Conservation (phyloP, 257 asterid species). For the Przewalskia tangutica region DNA sequence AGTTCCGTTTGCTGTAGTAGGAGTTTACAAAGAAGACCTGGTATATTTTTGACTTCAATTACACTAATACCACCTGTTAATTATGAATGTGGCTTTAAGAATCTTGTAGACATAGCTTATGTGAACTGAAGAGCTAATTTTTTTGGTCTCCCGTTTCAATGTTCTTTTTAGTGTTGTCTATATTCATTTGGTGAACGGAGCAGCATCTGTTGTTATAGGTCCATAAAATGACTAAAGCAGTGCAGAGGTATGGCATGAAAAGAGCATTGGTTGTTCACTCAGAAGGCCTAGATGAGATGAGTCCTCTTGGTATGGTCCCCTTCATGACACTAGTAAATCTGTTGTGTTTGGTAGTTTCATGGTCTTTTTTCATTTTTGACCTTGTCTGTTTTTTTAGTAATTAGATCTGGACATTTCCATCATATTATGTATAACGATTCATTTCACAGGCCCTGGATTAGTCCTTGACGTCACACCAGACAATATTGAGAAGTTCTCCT, state of each 20-base stretch:
- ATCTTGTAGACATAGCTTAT: background rate
- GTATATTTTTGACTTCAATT: conserved; percentile 20
- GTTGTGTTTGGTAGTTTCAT: background rate
- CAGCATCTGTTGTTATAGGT: conserved; percentile 32
- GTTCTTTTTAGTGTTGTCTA: background rate
- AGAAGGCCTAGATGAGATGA: conserved; percentile 78
- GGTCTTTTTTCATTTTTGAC: too few species aligned
- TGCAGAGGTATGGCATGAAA: conserved; percentile 67
- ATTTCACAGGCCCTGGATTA: conserved; percentile 59
- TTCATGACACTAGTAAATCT: background rate
- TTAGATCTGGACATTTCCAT: background rate
- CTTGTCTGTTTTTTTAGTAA: background rate
- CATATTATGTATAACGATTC: background rate
- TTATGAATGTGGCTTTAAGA: background rate
- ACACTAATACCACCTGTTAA: background rate
- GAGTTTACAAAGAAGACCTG: conserved; percentile 63
- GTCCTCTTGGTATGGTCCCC: conserved; percentile 67
- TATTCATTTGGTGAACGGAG: background rate
- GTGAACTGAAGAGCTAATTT: background rate
- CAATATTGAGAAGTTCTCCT: conserved; percentile 47
- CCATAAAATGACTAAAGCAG: conserved; percentile 66
- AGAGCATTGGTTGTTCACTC: conserved; percentile 78
- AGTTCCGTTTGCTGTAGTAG: conserved; percentile 69
- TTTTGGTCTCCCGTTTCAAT: background rate
- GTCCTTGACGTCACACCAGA: conserved; percentile 55